Evolutionary conservation across 1,284 basidiomycete genomes (phyloP).

Genomic region (Boletus semigastroideus): DNA sequence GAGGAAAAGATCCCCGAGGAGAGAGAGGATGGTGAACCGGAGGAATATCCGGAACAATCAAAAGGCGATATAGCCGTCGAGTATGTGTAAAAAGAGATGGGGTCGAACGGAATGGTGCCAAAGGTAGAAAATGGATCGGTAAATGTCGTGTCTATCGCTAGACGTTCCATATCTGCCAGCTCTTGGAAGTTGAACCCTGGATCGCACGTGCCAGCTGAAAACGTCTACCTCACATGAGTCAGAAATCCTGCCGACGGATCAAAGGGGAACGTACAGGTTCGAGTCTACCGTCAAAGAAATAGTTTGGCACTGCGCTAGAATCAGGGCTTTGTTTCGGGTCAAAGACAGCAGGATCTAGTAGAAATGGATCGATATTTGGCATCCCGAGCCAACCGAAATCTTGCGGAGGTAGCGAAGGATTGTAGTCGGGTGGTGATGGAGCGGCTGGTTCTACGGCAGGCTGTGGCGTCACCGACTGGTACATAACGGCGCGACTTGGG

Average conservation of each 20-base stretch:
- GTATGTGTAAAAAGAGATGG: constrained; percentile 1
- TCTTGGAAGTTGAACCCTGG: constrained; percentile 13
- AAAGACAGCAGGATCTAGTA: background rate
- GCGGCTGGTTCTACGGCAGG: background rate
- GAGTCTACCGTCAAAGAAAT: constrained; percentile 15
- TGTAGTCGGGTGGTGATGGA: background rate
- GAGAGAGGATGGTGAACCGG: constrained; percentile 14
- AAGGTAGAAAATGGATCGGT: constrained; percentile 22
- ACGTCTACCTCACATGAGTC: constrained; percentile 6
- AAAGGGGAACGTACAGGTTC: constrained; percentile 20
- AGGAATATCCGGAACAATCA: constrained; percentile 14
- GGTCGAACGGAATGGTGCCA: background rate
- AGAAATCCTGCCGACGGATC: background rate
- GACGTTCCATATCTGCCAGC: constrained; percentile 17
- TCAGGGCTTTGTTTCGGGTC: constrained; percentile 8
- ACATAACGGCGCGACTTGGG: constrained; percentile 37
- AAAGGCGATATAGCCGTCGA: constrained; percentile 16
- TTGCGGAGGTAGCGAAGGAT: background rate
- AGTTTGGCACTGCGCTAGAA: background rate
- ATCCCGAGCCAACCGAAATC: constrained; percentile 11
- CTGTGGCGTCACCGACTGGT: constrained; percentile 20
- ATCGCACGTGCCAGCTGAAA: background rate
- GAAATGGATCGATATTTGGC: constrained; percentile 6
- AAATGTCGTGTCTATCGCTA: constrained; percentile 16
- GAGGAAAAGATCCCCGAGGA: constrained; percentile 11